Evolutionary conservation across 2,329 filamentous ascomycete genomes (phyloP).

Genomic region (Ophiostoma perfectum): DNA sequence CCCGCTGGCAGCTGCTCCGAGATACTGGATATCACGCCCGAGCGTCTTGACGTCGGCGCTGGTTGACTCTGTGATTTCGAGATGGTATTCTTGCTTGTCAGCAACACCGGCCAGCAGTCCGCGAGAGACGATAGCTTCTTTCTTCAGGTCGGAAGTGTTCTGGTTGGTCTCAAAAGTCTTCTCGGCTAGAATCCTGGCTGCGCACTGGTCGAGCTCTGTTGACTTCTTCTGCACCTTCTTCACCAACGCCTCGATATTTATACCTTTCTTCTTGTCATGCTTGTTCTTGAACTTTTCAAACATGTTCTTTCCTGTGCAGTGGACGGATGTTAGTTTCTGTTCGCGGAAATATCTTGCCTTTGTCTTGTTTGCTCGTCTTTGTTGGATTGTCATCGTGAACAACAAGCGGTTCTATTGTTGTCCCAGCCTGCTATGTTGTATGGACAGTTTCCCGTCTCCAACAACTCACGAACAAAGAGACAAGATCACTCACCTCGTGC

Average conservation of each 20-base stretch:
- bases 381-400: not conserved
- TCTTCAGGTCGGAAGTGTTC: not conserved
- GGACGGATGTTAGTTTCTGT: not conserved
- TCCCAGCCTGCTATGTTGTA: too few relatives aligned
- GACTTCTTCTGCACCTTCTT: slow-evolving; percentile 19
- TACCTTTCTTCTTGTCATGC: slow-evolving; percentile 15
- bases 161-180: slow-evolving; percentile 5
- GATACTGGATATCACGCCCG: not conserved
- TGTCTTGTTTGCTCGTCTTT: not conserved
- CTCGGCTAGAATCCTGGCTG: slow-evolving; percentile 16
- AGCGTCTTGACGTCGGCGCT: slow-evolving; percentile 1
- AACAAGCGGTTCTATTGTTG: not conserved
- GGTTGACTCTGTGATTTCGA: not conserved
- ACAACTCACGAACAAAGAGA: too few relatives aligned
- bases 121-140: not conserved
- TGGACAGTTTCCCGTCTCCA: too few relatives aligned
- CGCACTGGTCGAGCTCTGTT: slow-evolving; percentile 18
- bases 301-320: slow-evolving; percentile 15
- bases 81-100: not conserved
- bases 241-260: slow-evolving; percentile 18
- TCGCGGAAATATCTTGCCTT: not conserved
- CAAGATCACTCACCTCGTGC: not conserved
- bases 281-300: slow-evolving; percentile 17
- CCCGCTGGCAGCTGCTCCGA: not conserved
- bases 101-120: not conserved